Percentiles rank a stretch among this genome's conserved stretches.
phyloP scores from a whole-genome alignment of 2,329 filamentous ascomycete species.

The Hypoxylon sp. region DNA sequence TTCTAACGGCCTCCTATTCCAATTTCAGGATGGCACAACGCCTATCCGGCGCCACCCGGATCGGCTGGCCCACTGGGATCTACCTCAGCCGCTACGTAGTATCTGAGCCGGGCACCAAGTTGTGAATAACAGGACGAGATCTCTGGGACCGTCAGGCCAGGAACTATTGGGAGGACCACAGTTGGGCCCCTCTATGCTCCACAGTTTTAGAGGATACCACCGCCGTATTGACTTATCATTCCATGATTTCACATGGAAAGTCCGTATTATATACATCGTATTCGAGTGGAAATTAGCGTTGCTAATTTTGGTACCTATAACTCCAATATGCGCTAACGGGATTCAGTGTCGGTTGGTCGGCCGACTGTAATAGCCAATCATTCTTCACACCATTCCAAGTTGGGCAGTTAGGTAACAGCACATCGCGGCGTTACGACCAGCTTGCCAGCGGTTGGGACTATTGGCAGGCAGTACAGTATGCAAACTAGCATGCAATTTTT shows the following conservation, averaged over 20 bases:
- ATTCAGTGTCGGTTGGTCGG: constrained; percentile 10
- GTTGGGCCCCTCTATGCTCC: constrained; percentile 1
- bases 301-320: constrained; percentile 34
- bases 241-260: constrained; percentile 19
- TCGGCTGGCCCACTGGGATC: constrained; percentile 31
- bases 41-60: constrained; percentile 33
- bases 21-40: constrained; percentile 14
- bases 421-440: constrained; percentile 28
- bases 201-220: constrained; percentile 15
- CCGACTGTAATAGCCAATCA: constrained; percentile 33
- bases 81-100: constrained; percentile 18
- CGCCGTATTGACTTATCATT: constrained; percentile 16
- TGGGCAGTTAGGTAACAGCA: constrained; percentile 32
- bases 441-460: constrained; percentile 21
- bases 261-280: constrained; percentile 32
- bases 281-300: constrained; percentile 38
- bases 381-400: constrained; percentile 28
- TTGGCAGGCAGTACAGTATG: constrained; percentile 24
- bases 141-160: constrained; percentile 19
- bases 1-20: constrained; percentile 20
- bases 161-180: constrained; percentile 1
- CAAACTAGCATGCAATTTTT: constrained; percentile 23
- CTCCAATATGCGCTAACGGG: constrained; percentile 32
- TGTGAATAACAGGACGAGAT: constrained; percentile 17
- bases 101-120: constrained; percentile 21